These are phyloP conservation scores for Neurospora tetrasperma DNA, from an alignment of 495 filamentous ascomycete genomes.

Conservation along the genomic window DNA sequence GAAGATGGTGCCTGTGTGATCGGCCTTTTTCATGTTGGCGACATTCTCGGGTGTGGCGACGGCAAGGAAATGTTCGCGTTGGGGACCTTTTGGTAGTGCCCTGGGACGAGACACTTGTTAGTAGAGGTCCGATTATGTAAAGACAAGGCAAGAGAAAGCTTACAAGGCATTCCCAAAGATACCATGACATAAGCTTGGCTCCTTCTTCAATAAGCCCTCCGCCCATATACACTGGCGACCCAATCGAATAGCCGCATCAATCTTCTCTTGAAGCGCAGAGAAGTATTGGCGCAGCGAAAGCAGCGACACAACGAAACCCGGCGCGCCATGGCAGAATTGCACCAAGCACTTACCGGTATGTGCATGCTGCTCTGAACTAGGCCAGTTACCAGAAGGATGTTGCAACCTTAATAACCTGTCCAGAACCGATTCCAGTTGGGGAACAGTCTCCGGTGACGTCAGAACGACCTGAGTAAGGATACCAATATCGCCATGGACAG, in stretches of 20 bases:
- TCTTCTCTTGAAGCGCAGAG: conserved; percentile 32
- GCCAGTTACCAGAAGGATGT: conserved; percentile 36
- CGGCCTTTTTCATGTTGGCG: conserved; percentile 35
- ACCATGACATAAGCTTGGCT: conserved; percentile 55
- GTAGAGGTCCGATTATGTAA: too few relatives aligned
- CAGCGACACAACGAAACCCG: conserved; percentile 48
- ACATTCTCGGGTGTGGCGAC: conserved; percentile 41
- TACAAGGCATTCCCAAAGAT: conserved; percentile 51
- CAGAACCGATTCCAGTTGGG: conserved; percentile 34
- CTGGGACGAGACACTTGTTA: conserved; percentile 7
- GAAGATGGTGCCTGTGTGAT: conserved; percentile 17
- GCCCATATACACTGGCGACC: conserved; percentile 39
- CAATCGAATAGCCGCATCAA: conserved; percentile 36
- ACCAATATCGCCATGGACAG: conserved; percentile 50
- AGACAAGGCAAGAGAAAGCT: not conserved
- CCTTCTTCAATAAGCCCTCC: conserved; percentile 48
- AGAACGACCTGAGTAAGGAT: conserved; percentile 55
- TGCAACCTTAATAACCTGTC: conserved; percentile 35
- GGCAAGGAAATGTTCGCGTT: conserved; percentile 40
- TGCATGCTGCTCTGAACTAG: conserved; percentile 13
- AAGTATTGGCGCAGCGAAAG: conserved; percentile 39
- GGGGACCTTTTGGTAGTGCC: conserved; percentile 16
- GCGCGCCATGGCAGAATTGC: conserved; percentile 59
- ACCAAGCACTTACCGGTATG: conserved; percentile 33
- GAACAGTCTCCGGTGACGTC: conserved; percentile 24